Conservation (phyloP, 805 yeast species). For the Ogataea pilisensis region DNA sequence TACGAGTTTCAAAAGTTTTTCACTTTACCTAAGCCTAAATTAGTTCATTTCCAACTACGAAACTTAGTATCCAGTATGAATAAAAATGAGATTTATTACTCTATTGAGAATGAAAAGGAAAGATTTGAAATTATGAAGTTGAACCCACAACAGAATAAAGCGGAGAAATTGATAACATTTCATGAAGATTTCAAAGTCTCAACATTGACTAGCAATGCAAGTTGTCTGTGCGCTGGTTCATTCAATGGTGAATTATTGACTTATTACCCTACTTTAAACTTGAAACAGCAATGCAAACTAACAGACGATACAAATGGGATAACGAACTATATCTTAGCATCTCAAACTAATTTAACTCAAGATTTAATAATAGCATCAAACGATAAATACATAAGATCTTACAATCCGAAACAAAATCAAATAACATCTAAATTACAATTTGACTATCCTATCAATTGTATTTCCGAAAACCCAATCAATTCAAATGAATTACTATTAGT, state of each 20-base stretch:
- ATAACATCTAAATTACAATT: constrained; percentile 19
- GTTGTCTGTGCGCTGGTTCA: constrained; percentile 47
- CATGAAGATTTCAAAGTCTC: constrained; percentile 36
- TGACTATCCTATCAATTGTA: constrained; percentile 50
- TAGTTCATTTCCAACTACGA: constrained; percentile 56
- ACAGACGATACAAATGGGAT: constrained; percentile 46
- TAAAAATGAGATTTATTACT: constrained; percentile 24
- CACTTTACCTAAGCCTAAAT: constrained; percentile 42
- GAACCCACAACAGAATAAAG: constrained; percentile 22
- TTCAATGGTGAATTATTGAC: constrained; percentile 47
- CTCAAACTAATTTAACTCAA: constrained; percentile 18
- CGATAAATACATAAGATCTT: constrained; percentile 39
- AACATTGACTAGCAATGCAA: constrained; percentile 41
- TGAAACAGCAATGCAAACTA: constrained; percentile 34
- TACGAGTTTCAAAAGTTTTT: constrained; percentile 37
- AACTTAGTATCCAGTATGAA: constrained; percentile 42
- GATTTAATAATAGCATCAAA: constrained; percentile 47
- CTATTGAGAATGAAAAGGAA: constrained; percentile 12
- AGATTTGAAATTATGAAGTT: constrained; percentile 27
- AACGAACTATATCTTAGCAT: constrained; percentile 44
- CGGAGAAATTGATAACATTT: constrained; percentile 6
- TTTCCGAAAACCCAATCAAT: constrained; percentile 38
- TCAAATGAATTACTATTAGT: constrained; percentile 39
- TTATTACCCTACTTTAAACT: constrained; percentile 30
- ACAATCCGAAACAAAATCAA: constrained; percentile 32